These are phyloP conservation scores for Dipsacomyces acuminosporus DNA, from an alignment of 371 early-diverging fungal genomes.

Conservation along the genomic window DNA sequence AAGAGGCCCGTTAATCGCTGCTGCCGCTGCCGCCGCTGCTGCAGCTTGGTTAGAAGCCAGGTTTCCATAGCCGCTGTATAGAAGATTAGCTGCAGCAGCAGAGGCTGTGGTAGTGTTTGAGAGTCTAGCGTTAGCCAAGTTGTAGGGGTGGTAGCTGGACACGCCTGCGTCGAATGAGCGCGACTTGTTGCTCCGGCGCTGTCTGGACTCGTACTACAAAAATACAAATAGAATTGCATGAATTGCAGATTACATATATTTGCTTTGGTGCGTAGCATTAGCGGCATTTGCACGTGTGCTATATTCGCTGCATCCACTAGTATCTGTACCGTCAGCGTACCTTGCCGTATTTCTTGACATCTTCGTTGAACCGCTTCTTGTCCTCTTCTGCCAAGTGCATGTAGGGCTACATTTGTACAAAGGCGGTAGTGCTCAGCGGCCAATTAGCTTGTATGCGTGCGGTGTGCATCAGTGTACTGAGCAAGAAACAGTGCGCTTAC, in stretches of 20 bases:
- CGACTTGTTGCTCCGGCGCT: constrained; percentile 1
- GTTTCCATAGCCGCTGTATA: constrained; percentile 1
- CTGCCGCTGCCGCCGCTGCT: neutral
- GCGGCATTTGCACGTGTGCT: constrained; percentile 2
- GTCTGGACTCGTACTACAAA: neutral
- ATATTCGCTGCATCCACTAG: constrained; percentile 44
- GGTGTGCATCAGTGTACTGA: too few species aligned
- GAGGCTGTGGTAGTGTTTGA: neutral
- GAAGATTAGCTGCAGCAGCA: constrained; percentile 1
- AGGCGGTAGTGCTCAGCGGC: too few species aligned
- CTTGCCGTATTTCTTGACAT: constrained; percentile 43
- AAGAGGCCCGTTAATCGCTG: neutral
- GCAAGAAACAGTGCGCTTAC: too few species aligned
- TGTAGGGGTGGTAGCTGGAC: neutral
- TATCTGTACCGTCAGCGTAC: too few species aligned
- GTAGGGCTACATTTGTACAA: constrained; percentile 11
- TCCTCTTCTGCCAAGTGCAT: constrained; percentile 42
- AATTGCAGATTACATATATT: constrained; percentile 1
- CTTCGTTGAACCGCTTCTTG: constrained; percentile 44
- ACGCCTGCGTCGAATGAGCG: neutral
- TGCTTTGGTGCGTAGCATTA: neutral
- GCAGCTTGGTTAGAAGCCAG: constrained; percentile 1
- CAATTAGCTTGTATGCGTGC: too few species aligned
- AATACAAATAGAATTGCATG: too few species aligned
- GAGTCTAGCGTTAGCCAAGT: neutral